A percentile compares a stretch with the other conserved stretches of the same genome.
Conservation (phyloP, 306 rosid species). For the Hippophae gyantsensis region DNA sequence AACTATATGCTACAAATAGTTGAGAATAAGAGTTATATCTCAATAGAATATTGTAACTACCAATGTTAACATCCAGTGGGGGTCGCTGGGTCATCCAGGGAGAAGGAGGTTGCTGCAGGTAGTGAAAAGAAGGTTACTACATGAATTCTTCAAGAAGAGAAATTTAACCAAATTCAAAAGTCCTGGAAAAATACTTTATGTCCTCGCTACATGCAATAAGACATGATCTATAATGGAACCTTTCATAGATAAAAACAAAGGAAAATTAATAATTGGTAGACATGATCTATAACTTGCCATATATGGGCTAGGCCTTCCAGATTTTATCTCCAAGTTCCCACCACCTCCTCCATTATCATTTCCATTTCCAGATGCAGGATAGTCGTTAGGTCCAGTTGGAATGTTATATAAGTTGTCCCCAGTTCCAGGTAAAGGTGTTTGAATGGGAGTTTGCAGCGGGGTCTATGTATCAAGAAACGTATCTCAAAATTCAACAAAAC, state of each 20-base stretch:
- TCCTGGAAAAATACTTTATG: no score
- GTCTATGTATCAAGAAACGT: constrained; percentile 41
- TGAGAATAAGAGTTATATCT: constrained; percentile 8
- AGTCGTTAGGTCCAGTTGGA: constrained; percentile 84
- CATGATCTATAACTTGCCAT: constrained; percentile 38
- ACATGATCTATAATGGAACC: not conserved
- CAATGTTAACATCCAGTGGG: constrained; percentile 94
- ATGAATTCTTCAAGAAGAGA: no score
- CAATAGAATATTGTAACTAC: constrained; percentile 38
- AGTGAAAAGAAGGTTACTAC: not conserved
- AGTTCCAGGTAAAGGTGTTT: constrained; percentile 81
- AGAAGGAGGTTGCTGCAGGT: constrained; percentile 80
- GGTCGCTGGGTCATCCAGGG: constrained; percentile 88
- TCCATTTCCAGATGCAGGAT: constrained; percentile 64
- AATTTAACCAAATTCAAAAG: no score
- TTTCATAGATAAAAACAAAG: not conserved
- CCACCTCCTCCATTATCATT: constrained; percentile 32
- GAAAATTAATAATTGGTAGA: not conserved
- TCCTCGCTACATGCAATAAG: no score
- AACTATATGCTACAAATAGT: constrained; percentile 27
- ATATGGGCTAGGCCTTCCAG: constrained; percentile 63
- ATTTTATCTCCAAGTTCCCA: constrained; percentile 46
- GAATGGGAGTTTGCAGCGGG: constrained; percentile 86
- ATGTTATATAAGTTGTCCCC: constrained; percentile 63
- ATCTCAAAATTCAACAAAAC: constrained; percentile 10